A percentile compares a stretch with the other conserved stretches of the same genome.
These are phyloP conservation scores for Penicillium fimorum DNA, from an alignment of 495 filamentous ascomycete genomes.

Conservation along the genomic window DNA sequence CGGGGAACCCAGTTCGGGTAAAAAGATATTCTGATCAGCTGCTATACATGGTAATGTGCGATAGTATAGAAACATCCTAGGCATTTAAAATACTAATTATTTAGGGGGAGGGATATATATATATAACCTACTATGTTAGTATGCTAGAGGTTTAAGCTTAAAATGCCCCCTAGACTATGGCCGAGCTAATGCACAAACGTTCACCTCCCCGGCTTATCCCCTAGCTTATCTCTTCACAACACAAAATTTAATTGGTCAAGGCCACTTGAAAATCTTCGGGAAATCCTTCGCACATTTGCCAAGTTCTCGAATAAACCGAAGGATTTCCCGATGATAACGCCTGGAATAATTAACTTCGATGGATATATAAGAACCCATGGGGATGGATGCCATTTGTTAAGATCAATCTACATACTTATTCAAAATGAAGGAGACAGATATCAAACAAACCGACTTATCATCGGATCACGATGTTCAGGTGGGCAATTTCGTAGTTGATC, in stretches of 20 bases:
- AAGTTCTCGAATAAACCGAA: conserved; percentile 14
- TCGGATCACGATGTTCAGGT: conserved; percentile 18
- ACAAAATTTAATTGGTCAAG: background rate
- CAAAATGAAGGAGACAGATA: conserved; percentile 13
- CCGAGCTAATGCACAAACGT: background rate
- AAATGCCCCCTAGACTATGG: background rate
- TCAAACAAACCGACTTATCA: conserved; percentile 8
- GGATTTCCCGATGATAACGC: conserved; percentile 15
- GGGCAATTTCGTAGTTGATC: conserved; percentile 13
- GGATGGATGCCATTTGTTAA: background rate
- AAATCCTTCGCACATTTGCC: conserved; percentile 4
- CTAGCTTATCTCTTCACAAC: conserved; percentile 5
- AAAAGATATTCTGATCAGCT: background rate
- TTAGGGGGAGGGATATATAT: background rate
- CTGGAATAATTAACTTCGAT: background rate
- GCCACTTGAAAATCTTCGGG: conserved; percentile 2
- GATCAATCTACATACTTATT: background rate
- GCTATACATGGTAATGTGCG: background rate
- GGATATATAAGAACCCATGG: conserved; percentile 3
- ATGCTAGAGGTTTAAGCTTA: conserved; percentile 1
- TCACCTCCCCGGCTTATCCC: background rate
- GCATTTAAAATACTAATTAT: background rate
- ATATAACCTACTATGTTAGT: background rate
- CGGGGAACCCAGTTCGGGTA: conserved; percentile 9
- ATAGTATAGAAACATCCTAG: background rate